Evolutionary conservation across 306 rosid genomes (phyloP), one percentile per base, ranked within the genome.

Genomic region (Vigna nakashimae): DNA sequence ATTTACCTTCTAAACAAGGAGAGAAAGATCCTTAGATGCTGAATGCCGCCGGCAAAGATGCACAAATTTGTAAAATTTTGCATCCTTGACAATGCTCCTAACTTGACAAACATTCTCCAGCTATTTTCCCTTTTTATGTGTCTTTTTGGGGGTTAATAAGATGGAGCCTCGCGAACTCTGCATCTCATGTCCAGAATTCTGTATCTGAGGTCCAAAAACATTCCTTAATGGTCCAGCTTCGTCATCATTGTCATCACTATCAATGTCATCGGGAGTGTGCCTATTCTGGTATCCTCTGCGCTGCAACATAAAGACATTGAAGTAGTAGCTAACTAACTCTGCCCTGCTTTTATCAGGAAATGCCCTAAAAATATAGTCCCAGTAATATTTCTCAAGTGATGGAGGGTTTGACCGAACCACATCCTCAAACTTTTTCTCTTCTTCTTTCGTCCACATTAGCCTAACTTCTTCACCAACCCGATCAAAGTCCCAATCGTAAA

Each of bases 241-340:
- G 7, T 71, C 71, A 64, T 88, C 90, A 10, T 89, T 96, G 38
- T 94, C 93, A 42, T 95, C 98, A 32, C 98, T 95, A 69, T 87
- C 84, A 78, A 88, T 85, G 34, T 81, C 34, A 62, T 70, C 53
- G 4, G 92, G 97, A 72, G 93, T 84, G 69, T 82, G 85, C 85
- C 98, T 85, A 77, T 86, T 95, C 78, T 95, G 98, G 72, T 87
- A 65, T 74, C 83, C 92, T 88, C 90, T 86, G 46, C 90, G 97
- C 16, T 80, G 92, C 89, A 91, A 80, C 62, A 91, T 84, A 71
- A 71, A 92, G 80, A 95, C 98, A 51, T 95, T 95, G 75, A 83
- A 92, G 86, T 92, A 95, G 89, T 92, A 95, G 91, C 93, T 88
- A 57, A 95, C 87, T 58, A 95, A 82, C 65, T 89, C 84, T 74